Evolutionary conservation across 1,284 basidiomycete species (phyloP).

Genomic region (Sparassis latifolia): DNA sequence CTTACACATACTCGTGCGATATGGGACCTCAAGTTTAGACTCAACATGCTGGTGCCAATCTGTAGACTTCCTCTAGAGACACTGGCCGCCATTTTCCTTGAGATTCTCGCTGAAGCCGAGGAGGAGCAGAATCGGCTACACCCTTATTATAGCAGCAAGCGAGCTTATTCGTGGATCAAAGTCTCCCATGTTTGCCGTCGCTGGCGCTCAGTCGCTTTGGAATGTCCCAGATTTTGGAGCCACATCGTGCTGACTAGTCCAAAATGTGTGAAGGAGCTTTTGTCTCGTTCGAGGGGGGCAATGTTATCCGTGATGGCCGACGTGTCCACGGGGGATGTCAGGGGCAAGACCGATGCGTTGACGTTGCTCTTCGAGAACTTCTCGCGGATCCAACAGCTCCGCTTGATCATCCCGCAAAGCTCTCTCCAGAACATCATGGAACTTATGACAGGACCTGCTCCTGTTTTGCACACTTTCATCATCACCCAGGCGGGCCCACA

Average conservation of each 20-base stretch:
- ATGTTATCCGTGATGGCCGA: neutral
- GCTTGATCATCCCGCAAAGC: neutral
- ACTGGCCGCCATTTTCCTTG: neutral
- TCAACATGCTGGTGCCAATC: neutral
- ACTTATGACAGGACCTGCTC: neutral
- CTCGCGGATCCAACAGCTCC: neutral
- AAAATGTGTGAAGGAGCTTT: neutral
- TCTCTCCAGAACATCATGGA: neutral
- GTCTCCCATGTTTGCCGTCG: neutral
- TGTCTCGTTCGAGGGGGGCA: neutral
- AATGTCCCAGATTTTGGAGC: neutral
- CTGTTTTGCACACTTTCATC: neutral
- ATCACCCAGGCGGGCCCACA: neutral
- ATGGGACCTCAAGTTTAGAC: too few species aligned
- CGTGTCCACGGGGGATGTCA: neutral
- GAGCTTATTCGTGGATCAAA: neutral
- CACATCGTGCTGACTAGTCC: neutral
- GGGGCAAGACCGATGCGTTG: neutral
- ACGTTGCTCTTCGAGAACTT: neutral
- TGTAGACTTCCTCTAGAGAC: neutral
- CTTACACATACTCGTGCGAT: too few species aligned
- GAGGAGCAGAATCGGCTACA: neutral
- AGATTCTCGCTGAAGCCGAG: neutral
- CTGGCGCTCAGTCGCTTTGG: neutral
- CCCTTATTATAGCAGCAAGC: neutral